Conservation (phyloP, 495 filamentous ascomycete genomes). For the Diplogelasinospora grovesii region DNA sequence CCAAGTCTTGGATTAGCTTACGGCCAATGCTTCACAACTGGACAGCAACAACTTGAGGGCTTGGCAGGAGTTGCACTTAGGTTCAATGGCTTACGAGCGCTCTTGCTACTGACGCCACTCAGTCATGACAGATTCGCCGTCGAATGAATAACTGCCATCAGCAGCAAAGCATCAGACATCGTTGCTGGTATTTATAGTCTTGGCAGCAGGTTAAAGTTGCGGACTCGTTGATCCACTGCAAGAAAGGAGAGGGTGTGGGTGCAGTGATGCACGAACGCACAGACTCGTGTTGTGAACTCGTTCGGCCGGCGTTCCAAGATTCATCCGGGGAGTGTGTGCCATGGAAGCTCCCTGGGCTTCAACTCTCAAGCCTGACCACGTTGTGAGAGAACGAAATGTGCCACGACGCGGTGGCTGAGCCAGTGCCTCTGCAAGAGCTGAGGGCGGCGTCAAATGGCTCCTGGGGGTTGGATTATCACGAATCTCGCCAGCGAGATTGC, state of each 20-base stretch:
- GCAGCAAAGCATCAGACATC: too few species aligned
- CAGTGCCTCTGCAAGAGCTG: too few species aligned
- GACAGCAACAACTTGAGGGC: slow-evolving; percentile 7
- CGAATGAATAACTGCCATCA: too few species aligned
- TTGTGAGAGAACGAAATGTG: too few species aligned
- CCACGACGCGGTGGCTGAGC: too few species aligned
- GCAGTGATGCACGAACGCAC: slow-evolving; percentile 1
- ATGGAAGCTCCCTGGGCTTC: slow-evolving; percentile 2
- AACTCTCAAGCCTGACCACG: slow-evolving; percentile 7
- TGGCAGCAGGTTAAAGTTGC: too few species aligned
- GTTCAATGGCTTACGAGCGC: slow-evolving; percentile 2
- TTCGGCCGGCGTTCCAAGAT: slow-evolving; percentile 14
- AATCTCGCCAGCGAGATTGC: slow-evolving; percentile 14
- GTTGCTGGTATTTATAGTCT: too few species aligned
- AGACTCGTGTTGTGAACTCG: slow-evolving; percentile 11
- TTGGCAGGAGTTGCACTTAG: slow-evolving; percentile 16
- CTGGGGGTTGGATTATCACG: too few species aligned
- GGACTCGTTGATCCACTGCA: too few species aligned
- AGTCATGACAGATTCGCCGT: too few species aligned
- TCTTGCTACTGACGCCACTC: too few species aligned
- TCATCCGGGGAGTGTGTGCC: slow-evolving; percentile 9
- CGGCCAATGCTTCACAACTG: slow-evolving; percentile 14
- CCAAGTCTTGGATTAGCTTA: slow-evolving; percentile 7
- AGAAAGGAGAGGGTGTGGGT: slow-evolving; percentile 16
- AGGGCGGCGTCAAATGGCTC: too few species aligned